Evolutionary conservation across 2,329 filamentous ascomycete species (phyloP).

Genomic region (Xylariaceae sp.): DNA sequence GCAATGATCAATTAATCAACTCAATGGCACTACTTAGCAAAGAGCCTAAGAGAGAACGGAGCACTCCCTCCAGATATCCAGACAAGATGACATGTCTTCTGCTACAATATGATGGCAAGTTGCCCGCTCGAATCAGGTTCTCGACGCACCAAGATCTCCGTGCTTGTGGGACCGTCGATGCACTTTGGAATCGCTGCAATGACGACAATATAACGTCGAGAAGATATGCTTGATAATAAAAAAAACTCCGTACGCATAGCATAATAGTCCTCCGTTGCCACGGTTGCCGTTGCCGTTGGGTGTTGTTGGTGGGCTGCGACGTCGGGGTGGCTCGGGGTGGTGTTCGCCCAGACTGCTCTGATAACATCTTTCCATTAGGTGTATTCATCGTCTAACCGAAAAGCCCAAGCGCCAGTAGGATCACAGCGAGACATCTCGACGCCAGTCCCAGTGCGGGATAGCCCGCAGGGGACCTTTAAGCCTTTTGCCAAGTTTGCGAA

Average conservation of each 20-base stretch:
- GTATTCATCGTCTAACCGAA: conserved; percentile 19
- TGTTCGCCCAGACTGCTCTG: background rate
- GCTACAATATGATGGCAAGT: background rate
- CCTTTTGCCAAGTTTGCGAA: conserved; percentile 14
- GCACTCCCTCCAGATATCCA: no score
- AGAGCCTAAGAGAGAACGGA: no score
- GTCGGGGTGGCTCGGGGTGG: conserved; percentile 4
- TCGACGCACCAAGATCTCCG: background rate
- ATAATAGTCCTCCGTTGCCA: background rate
- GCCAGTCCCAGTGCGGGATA: conserved; percentile 12
- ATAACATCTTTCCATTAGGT: conserved; percentile 19
- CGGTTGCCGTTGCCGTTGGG: background rate
- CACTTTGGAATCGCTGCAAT: background rate
- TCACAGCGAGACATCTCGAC: conserved; percentile 15
- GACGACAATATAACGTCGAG: background rate
- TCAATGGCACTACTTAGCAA: background rate
- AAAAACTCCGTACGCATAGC: background rate
- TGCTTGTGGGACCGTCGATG: background rate
- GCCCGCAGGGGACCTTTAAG: conserved; percentile 8
- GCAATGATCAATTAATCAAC: background rate
- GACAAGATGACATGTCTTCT: background rate
- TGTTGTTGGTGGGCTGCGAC: conserved; percentile 6
- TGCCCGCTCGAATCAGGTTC: background rate
- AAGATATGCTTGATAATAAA: background rate
- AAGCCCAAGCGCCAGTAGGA: conserved; percentile 18